Conservation (phyloP, 768 basidiomycete species). For the Cyathus striatus region DNA sequence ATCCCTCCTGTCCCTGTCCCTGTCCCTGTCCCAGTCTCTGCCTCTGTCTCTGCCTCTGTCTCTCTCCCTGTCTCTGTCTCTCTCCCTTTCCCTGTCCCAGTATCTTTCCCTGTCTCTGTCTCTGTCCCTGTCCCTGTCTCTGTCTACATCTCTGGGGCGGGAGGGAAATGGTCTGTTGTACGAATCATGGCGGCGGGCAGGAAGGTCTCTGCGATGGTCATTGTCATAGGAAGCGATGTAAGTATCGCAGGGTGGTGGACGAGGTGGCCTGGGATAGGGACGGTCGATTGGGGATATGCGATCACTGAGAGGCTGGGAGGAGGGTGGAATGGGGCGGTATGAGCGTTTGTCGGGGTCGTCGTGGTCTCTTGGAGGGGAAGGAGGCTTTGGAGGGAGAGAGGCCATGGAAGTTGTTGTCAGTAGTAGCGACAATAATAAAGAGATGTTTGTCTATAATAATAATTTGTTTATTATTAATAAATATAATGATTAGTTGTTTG, state of each 20-base stretch:
- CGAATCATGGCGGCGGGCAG: too few species aligned
- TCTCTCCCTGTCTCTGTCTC: conserved; percentile 8
- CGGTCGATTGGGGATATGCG: conserved; percentile 12
- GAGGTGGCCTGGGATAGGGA: conserved; percentile 11
- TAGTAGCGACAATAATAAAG: background rate
- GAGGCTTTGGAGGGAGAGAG: conserved; percentile 35
- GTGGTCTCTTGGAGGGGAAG: conserved; percentile 20
- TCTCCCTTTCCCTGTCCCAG: conserved; percentile 9
- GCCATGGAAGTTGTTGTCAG: conserved; percentile 20
- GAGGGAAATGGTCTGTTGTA: conserved; percentile 2
- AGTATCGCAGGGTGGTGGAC: conserved; percentile 17
- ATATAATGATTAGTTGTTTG: conserved; percentile 9
- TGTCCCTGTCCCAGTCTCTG: conserved; percentile 13
- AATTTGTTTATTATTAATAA: too few species aligned
- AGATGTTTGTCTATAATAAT: background rate
- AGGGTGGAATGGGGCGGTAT: conserved; percentile 17
- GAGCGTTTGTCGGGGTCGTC: conserved; percentile 21
- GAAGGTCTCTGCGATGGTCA: conserved; percentile 20
- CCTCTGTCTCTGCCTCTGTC: background rate
- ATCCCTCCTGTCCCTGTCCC: too few species aligned
- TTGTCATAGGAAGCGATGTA: conserved; percentile 24
- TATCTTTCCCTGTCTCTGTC: conserved; percentile 14
- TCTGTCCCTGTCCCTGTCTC: conserved; percentile 12
- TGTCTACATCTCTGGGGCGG: conserved; percentile 10
- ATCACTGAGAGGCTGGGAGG: conserved; percentile 10